Evolutionary conservation across 116 monocot genomes (phyloP), one percentile per base, ranked within the genome.

Genomic region (Trichopus zeylanicus): DNA sequence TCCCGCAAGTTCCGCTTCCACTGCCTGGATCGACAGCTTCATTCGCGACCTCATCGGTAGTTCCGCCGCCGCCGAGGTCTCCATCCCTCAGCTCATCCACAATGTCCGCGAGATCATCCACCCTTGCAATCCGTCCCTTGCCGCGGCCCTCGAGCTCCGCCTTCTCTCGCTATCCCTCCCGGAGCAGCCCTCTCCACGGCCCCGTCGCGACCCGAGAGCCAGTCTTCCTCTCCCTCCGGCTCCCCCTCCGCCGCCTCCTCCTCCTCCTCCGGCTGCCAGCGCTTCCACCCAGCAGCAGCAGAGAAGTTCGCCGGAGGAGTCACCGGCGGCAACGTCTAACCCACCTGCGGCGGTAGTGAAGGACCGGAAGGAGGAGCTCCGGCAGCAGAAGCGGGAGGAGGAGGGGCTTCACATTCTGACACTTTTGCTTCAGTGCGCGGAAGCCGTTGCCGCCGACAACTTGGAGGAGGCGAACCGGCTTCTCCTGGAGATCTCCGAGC

Each of bases 351-450:
- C 52, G 0, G 66, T 66, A 3, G 72, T 60, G 0, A 72, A 46
- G 31, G 65, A 67, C 42, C 59, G 62, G 31, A 80, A 71, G 53
- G 84, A 87, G 31, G 91, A 86, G 67, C 59, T 82, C 22, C 62
- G 73, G 48, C 78, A 82, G 71, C 66, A 73, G 69, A 75, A 85
- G 67, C 55, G 82, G 6, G 88, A 98, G 60, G 91, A 85, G 58
- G 98, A 98, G 34, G 98, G 98, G 0, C 91, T 98, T 30, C 91
- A 83, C 26, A 71, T 98, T 1, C 70, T 98, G 3, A 91, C 88
- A 8, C 98, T 98, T n/a, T 87, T 98, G 26, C 91, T 98, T n/a
- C 98, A 83, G 56, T 91, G 98, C 62, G 98, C 91, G 0, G 98
- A 98, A 48, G 79, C 80, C 6, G 91, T 98, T 12, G 79, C 91